These are phyloP conservation scores for Fusarium tricinctum DNA, from an alignment of 2,329 filamentous ascomycete species.

Conservation along the genomic window DNA sequence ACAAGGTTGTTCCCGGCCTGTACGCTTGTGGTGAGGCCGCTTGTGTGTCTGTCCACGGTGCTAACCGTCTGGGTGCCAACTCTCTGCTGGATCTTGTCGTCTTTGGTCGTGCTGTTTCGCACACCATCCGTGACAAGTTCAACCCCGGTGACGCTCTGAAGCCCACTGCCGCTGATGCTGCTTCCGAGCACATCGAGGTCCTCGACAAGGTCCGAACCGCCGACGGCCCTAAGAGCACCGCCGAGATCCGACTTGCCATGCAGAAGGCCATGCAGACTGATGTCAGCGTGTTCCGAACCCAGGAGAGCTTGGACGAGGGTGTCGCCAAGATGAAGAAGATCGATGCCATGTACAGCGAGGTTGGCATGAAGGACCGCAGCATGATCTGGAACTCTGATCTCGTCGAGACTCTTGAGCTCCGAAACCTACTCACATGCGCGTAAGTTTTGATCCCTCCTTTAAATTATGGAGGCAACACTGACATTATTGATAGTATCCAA, in stretches of 20 bases:
- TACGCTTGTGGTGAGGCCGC: conserved; percentile 98
- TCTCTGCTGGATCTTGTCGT: conserved; percentile 97
- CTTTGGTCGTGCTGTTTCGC: conserved; percentile 96
- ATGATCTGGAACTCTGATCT: conserved; percentile 99
- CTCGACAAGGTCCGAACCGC: conserved; percentile 89
- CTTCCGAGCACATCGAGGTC: conserved; percentile 86
- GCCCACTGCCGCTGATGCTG: conserved; percentile 86
- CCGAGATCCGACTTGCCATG: conserved; percentile 91
- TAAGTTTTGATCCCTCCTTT: conserved; percentile 64
- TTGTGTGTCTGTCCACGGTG: conserved; percentile 97
- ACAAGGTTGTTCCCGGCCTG: conserved; percentile 93
- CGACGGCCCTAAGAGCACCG: conserved; percentile 86
- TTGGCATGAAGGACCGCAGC: conserved; percentile 97
- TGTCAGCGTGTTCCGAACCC: conserved; percentile 95
- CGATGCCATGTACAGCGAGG: conserved; percentile 82
- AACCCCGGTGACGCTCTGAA: conserved; percentile 84
- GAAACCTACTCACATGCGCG: conserved; percentile 97
- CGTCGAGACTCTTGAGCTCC: conserved; percentile 94
- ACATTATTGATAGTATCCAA: conserved; percentile 73
- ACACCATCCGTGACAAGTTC: conserved; percentile 97
- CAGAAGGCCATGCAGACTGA: conserved; percentile 99
- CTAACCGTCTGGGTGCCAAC: conserved; percentile 98
- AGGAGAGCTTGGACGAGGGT: conserved; percentile 94
- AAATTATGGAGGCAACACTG: conserved; percentile 9
- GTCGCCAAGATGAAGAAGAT: conserved; percentile 89